These are phyloP conservation scores for Taphrina flavorubra DNA, from an alignment of 1,139 yeast genomes.

Conservation along the genomic window DNA sequence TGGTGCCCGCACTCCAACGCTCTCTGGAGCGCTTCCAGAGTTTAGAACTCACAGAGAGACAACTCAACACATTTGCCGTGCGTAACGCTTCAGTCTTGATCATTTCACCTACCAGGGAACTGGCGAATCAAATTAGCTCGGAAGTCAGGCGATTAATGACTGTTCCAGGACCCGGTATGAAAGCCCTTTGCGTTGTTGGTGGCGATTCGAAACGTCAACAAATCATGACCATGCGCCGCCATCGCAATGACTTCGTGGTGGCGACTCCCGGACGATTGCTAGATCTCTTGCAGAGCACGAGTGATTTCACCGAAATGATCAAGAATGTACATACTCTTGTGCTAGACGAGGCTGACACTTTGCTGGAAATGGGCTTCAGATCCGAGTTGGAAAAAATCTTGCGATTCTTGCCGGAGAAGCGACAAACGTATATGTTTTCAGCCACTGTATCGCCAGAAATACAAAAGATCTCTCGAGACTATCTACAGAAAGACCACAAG, in stretches of 20 bases:
- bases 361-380: constrained; percentile 79
- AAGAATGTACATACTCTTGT: constrained; percentile 78
- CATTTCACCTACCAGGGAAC: constrained; percentile 89
- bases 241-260: constrained; percentile 72
- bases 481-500: constrained; percentile 67
- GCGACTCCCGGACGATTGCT: constrained; percentile 92
- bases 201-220: constrained; percentile 93
- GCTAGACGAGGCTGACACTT: constrained; percentile 90
- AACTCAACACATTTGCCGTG: constrained; percentile 21
- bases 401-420: constrained; percentile 80
- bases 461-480: constrained; percentile 68
- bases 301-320: constrained; percentile 66
- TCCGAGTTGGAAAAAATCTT: constrained; percentile 70
- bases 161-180: constrained; percentile 59
- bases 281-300: constrained; percentile 79
- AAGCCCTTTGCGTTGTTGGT: constrained; percentile 88
- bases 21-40: constrained; percentile 15
- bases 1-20: constrained; percentile 77
- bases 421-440: constrained; percentile 90
- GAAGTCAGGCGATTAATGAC: constrained; percentile 56
- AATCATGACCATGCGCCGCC: constrained; percentile 60
- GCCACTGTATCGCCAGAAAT: constrained; percentile 86
- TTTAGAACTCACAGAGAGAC: background rate
- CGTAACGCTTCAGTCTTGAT: constrained; percentile 72
- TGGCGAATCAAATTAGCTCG: constrained; percentile 73